Evolutionary conservation across 352 stramenopile genomes (phyloP).

Genomic region (Pythium brassicae): DNA sequence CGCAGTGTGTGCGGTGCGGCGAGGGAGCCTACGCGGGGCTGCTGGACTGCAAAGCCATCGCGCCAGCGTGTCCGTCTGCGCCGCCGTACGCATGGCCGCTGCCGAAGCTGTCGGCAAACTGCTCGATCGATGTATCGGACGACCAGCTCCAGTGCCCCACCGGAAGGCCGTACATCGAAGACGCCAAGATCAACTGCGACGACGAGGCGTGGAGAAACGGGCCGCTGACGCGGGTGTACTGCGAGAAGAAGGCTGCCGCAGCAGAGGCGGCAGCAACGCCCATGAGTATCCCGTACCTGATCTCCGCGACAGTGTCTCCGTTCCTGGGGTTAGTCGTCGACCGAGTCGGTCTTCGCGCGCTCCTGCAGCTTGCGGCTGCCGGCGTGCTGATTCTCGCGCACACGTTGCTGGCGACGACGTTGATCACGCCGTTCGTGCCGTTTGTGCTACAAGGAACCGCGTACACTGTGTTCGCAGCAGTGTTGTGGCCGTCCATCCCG

Average conservation of each 20-base stretch:
- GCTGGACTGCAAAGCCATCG: conserved; percentile 49
- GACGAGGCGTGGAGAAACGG: conserved; percentile 68
- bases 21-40: conserved; percentile 44
- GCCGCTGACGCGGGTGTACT: conserved; percentile 54
- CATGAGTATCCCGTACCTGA: conserved; percentile 93
- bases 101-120: conserved; percentile 59
- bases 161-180: conserved; percentile 52
- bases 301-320: conserved; percentile 85
- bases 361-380: conserved; percentile 76
- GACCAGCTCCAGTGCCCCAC: conserved; percentile 61
- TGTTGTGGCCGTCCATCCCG: conserved; percentile 69
- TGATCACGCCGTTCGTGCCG: conserved; percentile 43
- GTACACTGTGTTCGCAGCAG: conserved; percentile 76
- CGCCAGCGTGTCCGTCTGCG: conserved; percentile 47
- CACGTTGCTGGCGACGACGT: conserved; percentile 58
- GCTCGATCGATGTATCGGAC: conserved; percentile 50
- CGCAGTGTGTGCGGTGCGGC: conserved; percentile 47
- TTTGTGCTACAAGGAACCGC: conserved; percentile 73
- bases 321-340: conserved; percentile 92
- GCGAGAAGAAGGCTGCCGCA: conserved; percentile 53
- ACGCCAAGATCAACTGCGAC: conserved; percentile 79
- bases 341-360: conserved; percentile 75
- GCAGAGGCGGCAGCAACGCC: conserved; percentile 68
- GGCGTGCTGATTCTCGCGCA: conserved; percentile 82
- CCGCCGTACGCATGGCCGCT: conserved; percentile 75